Conservation (phyloP, 2,329 filamentous ascomycete genomes). For the Aspergillus japonicus region DNA sequence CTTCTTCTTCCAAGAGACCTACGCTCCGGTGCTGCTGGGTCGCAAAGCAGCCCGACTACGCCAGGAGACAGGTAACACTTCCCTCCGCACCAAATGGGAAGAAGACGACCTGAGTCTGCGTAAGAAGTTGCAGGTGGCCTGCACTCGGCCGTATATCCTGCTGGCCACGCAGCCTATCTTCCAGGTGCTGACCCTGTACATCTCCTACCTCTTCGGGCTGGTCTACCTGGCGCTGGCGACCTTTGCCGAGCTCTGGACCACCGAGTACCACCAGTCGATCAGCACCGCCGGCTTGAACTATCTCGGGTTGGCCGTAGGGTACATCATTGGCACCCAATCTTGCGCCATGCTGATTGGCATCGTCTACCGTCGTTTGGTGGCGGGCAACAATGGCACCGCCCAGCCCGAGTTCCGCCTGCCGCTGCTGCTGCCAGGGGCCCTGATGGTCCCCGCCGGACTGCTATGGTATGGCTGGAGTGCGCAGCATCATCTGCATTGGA, state of each 20-base stretch:
- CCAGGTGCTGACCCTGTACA: conserved; percentile 54
- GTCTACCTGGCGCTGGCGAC: conserved; percentile 64
- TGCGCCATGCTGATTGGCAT: conserved; percentile 49
- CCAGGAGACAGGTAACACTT: background rate
- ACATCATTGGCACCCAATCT: conserved; percentile 54
- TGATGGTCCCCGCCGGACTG: conserved; percentile 53
- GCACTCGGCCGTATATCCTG: conserved; percentile 52
- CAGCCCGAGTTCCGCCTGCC: conserved; percentile 62
- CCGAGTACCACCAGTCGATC: conserved; percentile 53
- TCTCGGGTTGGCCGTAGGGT: conserved; percentile 60
- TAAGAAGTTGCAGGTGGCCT: background rate
- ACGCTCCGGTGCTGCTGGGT: conserved; percentile 52
- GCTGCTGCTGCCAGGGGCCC: conserved; percentile 51
- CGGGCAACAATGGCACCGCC: conserved; percentile 40
- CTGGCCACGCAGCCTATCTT: conserved; percentile 60
- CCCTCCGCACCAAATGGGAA: too few species aligned
- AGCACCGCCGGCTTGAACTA: conserved; percentile 63
- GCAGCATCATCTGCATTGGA: conserved; percentile 50
- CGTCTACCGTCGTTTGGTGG: conserved; percentile 48
- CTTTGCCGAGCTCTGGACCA: conserved; percentile 59
- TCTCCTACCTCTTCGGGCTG: conserved; percentile 59
- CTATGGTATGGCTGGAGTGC: conserved; percentile 60
- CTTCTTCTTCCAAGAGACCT: conserved; percentile 64
- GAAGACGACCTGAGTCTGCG: too few species aligned
- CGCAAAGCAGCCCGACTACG: background rate